Evolutionary conservation across 2,329 filamentous ascomycete species (phyloP).

Genomic region (Nemania sp.): DNA sequence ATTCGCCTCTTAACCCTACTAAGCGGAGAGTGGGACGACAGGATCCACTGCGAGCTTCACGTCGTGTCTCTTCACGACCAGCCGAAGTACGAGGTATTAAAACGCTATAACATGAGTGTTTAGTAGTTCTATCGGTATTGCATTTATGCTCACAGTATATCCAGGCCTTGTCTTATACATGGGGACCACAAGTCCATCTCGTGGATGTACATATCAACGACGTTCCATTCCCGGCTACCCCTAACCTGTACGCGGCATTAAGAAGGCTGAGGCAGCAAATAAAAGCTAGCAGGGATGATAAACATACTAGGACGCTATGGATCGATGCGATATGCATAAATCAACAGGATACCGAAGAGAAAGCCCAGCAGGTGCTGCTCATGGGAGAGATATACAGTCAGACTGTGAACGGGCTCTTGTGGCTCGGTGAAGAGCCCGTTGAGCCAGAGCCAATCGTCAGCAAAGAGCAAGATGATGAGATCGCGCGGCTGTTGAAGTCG

Average conservation of each 20-base stretch:
- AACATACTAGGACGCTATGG: slow-evolving; percentile 8
- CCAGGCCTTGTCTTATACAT: slow-evolving; percentile 20
- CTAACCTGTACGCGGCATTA: slow-evolving; percentile 13
- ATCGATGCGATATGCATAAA: slow-evolving; percentile 16
- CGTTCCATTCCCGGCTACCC: slow-evolving; percentile 1
- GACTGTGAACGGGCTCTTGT: slow-evolving; percentile 12
- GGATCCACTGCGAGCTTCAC: slow-evolving; percentile 10
- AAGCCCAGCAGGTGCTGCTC: background rate
- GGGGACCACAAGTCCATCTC: slow-evolving; percentile 8
- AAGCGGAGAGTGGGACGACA: slow-evolving; percentile 12
- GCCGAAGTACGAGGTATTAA: slow-evolving; percentile 19
- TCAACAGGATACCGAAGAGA: slow-evolving; percentile 7
- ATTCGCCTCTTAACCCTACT: slow-evolving; percentile 16
- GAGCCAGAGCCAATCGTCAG: slow-evolving; percentile 4
- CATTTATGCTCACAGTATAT: background rate
- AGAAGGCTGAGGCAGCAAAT: slow-evolving; percentile 12
- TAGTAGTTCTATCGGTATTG: background rate
- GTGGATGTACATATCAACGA: slow-evolving; percentile 14
- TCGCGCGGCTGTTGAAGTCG: background rate
- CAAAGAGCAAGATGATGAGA: slow-evolving; percentile 5
- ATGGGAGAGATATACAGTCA: slow-evolving; percentile 18
- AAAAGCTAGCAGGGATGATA: background rate
- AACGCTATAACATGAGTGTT: no score
- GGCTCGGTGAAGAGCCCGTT: slow-evolving; percentile 6
- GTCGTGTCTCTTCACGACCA: slow-evolving; percentile 10